A percentile compares a stretch with the other conserved stretches of the same genome.
Conservation (phyloP, 2,329 filamentous ascomycete genomes). For the Helotiales sp. region DNA sequence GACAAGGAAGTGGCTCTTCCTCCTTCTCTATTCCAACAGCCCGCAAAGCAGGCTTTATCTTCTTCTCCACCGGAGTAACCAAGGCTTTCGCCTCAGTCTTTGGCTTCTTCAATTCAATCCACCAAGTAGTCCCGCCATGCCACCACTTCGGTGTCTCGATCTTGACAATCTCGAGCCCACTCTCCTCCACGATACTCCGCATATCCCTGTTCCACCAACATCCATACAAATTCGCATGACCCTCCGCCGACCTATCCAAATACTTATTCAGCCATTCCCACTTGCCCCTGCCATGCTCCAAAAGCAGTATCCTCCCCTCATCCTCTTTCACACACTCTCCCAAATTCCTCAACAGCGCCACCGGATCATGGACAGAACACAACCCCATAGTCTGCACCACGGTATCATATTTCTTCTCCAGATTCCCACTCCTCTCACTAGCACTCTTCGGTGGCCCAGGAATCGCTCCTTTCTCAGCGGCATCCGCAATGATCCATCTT, state of each 20-base stretch:
- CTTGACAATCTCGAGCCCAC: slow-evolving; percentile 61
- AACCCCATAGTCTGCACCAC: slow-evolving; percentile 68
- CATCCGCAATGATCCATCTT: slow-evolving; percentile 45
- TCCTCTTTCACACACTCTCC: slow-evolving; percentile 57
- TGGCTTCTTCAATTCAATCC: slow-evolving; percentile 57
- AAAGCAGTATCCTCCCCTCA: slow-evolving; percentile 62
- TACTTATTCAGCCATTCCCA: slow-evolving; percentile 60
- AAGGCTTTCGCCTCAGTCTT: slow-evolving; percentile 3
- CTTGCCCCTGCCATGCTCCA: slow-evolving; percentile 66
- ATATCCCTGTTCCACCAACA: slow-evolving; percentile 74
- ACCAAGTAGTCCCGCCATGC: slow-evolving; percentile 62
- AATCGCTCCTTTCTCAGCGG: slow-evolving; percentile 31
- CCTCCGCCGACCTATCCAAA: slow-evolving; percentile 59
- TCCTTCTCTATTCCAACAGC: neutral
- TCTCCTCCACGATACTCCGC: slow-evolving; percentile 57
- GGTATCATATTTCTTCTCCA: slow-evolving; percentile 58
- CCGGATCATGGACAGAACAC: slow-evolving; percentile 64
- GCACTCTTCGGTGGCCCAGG: slow-evolving; percentile 36
- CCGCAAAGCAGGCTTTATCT: neutral
- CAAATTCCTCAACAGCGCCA: slow-evolving; percentile 57
- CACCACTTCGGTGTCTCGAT: slow-evolving; percentile 54
- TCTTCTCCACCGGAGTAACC: neutral
- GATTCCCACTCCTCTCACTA: slow-evolving; percentile 34
- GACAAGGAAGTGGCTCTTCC: neutral
- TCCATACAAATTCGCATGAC: slow-evolving; percentile 64